Evolutionary conservation across 768 basidiomycete genomes (phyloP), one percentile per base, ranked within the genome.

Genomic region (Pholiota molesta): DNA sequence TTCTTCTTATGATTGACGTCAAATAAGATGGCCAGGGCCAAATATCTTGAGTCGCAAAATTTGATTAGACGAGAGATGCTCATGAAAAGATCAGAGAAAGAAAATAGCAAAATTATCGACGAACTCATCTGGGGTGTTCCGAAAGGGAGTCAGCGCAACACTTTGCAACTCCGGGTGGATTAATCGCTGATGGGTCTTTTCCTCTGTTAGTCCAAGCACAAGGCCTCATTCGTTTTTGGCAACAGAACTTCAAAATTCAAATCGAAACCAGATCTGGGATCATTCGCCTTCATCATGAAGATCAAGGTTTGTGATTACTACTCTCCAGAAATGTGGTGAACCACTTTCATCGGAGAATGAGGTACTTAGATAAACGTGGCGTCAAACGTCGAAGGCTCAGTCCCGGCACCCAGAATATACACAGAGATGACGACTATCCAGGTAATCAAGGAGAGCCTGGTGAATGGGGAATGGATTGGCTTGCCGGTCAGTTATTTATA

Each of bases 191-290:
- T 13, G 19, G 37, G 52, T 29, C 23, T 40, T 26, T 19, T 45
- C 45, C 37, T 39, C 23, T 21, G 31, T 53, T 33, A 92, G 92
- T 93, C 57, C 78, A 84, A 63, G 89, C 89, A 0, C 83, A 83
- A 53, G 81, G 80, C n/a, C 72, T 94, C 45, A 78, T 85, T 0
- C 83, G 88, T 59, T 92, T 94, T 67, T 94, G 92, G 92, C 76
- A 84, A 61, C 81, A 85, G 59, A 88, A 83, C 66, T 87, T 91
- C 74, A 89, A 83, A 67, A 78, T 87, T 1, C 89, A 90, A 67
- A 82, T 92, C 2, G 85, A 89, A 69, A 82, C 89, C 23, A 83
- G 84, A 56, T 81, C 83, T 1, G 81, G 82, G 11, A 60, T 67
- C 14, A 61, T 85, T 17, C 72, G 75, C 35, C 66, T 85, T 23